phyloP scores from a whole-genome alignment of 2,329 filamentous ascomycete species.

The Clathrospora elynae region DNA sequence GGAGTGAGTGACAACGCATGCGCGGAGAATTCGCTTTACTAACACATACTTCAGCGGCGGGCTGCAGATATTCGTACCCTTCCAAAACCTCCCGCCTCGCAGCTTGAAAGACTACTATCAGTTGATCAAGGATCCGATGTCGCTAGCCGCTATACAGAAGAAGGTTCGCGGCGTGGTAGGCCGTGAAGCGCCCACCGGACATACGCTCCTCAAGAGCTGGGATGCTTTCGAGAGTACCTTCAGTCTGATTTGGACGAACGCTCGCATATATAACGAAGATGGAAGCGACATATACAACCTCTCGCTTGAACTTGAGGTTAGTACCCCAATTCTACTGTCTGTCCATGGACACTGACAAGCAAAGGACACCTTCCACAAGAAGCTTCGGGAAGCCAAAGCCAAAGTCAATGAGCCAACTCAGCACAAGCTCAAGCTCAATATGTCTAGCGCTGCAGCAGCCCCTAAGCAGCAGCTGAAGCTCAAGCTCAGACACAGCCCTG shows the following conservation, averaged over 20 bases:
- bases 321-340: slow-evolving; percentile 11
- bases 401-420: slow-evolving; percentile 73
- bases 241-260: slow-evolving; percentile 84
- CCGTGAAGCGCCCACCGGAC: slow-evolving; percentile 63
- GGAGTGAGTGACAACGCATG: slow-evolving; percentile 24
- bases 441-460: slow-evolving; percentile 51
- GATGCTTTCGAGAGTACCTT: slow-evolving; percentile 78
- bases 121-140: slow-evolving; percentile 79
- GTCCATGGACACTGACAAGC: slow-evolving; percentile 20
- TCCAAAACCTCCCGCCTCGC: slow-evolving; percentile 77
- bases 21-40: slow-evolving; percentile 2
- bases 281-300: slow-evolving; percentile 81
- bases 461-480: slow-evolving; percentile 65
- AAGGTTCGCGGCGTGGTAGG: slow-evolving; percentile 74
- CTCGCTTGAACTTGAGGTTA: slow-evolving; percentile 78
- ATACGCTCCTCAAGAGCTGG: slow-evolving; percentile 81
- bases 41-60: slow-evolving; percentile 52
- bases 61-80: slow-evolving; percentile 73
- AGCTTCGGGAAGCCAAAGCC: slow-evolving; percentile 73
- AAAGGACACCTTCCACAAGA: slow-evolving; percentile 70
- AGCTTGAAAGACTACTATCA: slow-evolving; percentile 84
- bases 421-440: slow-evolving; percentile 81
- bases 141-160: slow-evolving; percentile 77
- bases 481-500: slow-evolving; percentile 54
- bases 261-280: slow-evolving; percentile 88